Evolutionary conservation across 2,329 filamentous ascomycete genomes (phyloP).

Genomic region (Cadophora sp.): DNA sequence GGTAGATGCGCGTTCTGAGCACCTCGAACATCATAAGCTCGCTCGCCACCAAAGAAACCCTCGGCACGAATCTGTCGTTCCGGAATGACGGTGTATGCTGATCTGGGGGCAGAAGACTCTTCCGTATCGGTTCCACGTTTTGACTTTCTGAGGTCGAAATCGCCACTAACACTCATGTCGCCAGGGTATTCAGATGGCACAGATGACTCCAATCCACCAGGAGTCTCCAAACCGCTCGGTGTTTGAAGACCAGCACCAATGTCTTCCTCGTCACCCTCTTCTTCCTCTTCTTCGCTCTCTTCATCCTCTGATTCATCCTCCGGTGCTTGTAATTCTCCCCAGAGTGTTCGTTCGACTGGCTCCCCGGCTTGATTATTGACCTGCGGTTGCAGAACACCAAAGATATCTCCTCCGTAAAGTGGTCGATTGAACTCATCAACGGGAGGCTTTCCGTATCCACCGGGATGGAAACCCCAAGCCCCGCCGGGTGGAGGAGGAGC

Average conservation of each 20-base stretch:
- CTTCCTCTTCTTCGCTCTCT: slow-evolving; percentile 71
- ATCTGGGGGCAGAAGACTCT: slow-evolving; percentile 74
- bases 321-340: slow-evolving; percentile 88
- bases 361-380: slow-evolving; percentile 72
- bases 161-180: slow-evolving; percentile 79
- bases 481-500: slow-evolving; percentile 89
- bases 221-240: slow-evolving; percentile 79
- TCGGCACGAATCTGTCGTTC: slow-evolving; percentile 85
- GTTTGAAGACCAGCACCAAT: slow-evolving; percentile 73
- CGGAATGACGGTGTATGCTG: slow-evolving; percentile 87
- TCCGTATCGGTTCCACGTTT: slow-evolving; percentile 88
- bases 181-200: slow-evolving; percentile 81
- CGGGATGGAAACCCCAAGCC: slow-evolving; percentile 93
- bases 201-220: slow-evolving; percentile 79
- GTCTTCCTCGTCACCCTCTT: slow-evolving; percentile 65
- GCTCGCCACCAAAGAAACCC: slow-evolving; percentile 96
- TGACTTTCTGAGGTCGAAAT: slow-evolving; percentile 90
- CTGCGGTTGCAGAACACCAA: slow-evolving; percentile 74
- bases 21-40: slow-evolving; percentile 84
- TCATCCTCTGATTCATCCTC: slow-evolving; percentile 77
- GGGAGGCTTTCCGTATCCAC: slow-evolving; percentile 95
- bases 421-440: slow-evolving; percentile 93
- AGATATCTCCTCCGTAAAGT: slow-evolving; percentile 92
- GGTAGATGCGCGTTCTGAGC: slow-evolving; percentile 64
- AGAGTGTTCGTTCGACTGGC: slow-evolving; percentile 84